These are phyloP conservation scores for Aaosphaeria pasadenensis DNA, from an alignment of 2,329 filamentous ascomycete species.

Conservation along the genomic window DNA sequence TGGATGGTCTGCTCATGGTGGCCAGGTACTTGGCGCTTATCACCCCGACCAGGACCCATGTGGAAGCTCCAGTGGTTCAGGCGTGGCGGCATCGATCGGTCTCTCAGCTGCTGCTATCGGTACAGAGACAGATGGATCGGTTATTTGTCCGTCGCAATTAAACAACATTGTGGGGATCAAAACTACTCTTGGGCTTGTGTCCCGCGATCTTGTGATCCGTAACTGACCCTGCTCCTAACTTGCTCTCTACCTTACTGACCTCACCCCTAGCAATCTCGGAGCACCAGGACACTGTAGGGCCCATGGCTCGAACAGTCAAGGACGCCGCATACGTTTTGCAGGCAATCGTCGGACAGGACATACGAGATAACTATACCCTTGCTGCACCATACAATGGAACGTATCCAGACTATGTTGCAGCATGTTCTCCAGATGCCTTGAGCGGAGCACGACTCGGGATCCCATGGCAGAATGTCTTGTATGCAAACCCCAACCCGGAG, in stretches of 20 bases:
- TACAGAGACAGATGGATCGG: constrained; percentile 63
- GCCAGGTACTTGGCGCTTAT: constrained; percentile 62
- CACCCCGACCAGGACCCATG: constrained; percentile 60
- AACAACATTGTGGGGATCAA: constrained; percentile 65
- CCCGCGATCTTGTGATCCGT: constrained; percentile 59
- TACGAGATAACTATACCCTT: constrained; percentile 56
- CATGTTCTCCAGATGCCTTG: constrained; percentile 54
- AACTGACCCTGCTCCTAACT: too few species aligned
- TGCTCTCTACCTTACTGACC: too few species aligned
- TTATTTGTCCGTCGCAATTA: constrained; percentile 53
- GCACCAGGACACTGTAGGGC: constrained; percentile 56
- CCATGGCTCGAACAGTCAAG: constrained; percentile 57
- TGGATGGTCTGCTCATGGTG: constrained; percentile 64
- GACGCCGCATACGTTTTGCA: constrained; percentile 57
- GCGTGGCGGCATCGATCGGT: constrained; percentile 57
- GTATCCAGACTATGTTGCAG: constrained; percentile 59
- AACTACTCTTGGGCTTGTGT: constrained; percentile 62
- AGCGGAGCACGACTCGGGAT: constrained; percentile 62
- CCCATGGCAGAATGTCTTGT: constrained; percentile 53
- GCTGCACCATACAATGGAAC: constrained; percentile 52
- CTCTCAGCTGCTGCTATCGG: constrained; percentile 59
- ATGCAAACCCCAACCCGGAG: constrained; percentile 26
- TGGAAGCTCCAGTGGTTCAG: constrained; percentile 63
- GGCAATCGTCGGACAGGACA: constrained; percentile 56
- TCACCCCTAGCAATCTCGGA: constrained; percentile 48